Conservation (phyloP, 2,329 filamentous ascomycete genomes). For the Alternaria hordeiaustralica region DNA sequence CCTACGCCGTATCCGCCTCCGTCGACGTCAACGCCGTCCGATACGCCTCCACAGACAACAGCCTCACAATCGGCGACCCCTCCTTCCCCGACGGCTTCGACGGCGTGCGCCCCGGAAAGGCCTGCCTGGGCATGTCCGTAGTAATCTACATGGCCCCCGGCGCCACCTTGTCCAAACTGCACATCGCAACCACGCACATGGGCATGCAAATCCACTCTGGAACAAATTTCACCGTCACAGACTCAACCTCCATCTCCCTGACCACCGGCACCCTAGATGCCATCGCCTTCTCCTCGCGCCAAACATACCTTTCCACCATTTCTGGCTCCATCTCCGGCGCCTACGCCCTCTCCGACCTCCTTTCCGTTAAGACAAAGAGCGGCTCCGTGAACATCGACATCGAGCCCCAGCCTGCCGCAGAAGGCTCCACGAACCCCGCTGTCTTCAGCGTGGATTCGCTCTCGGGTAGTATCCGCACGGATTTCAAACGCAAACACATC, state of each 20-base stretch:
- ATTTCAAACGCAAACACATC: constrained; percentile 44
- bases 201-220: constrained; percentile 47
- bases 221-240: constrained; percentile 40
- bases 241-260: constrained; percentile 40
- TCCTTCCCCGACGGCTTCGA: constrained; percentile 32
- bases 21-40: constrained; percentile 41
- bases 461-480: constrained; percentile 48
- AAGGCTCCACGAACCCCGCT: constrained; percentile 40
- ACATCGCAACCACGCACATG: constrained; percentile 46
- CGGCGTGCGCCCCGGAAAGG: constrained; percentile 26
- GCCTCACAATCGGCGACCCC: constrained; percentile 37
- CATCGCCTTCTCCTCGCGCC: constrained; percentile 43
- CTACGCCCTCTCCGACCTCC: constrained; percentile 50
- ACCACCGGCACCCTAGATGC: constrained; percentile 46
- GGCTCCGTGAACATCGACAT: constrained; percentile 48
- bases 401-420: constrained; percentile 44
- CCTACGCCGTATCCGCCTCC: constrained; percentile 46
- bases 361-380: constrained; percentile 47
- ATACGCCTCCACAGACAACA: constrained; percentile 29
- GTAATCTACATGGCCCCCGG: constrained; percentile 47
- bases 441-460: constrained; percentile 45
- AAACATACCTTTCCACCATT: constrained; percentile 49
- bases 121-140: constrained; percentile 49
- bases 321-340: constrained; percentile 52
- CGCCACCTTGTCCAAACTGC: constrained; percentile 41